Percentiles rank a stretch among this genome's conserved stretches.
Evolutionary conservation across 371 early-diverging fungal species (phyloP).

Genomic region (Batrachochytrium dendrobatidis): DNA sequence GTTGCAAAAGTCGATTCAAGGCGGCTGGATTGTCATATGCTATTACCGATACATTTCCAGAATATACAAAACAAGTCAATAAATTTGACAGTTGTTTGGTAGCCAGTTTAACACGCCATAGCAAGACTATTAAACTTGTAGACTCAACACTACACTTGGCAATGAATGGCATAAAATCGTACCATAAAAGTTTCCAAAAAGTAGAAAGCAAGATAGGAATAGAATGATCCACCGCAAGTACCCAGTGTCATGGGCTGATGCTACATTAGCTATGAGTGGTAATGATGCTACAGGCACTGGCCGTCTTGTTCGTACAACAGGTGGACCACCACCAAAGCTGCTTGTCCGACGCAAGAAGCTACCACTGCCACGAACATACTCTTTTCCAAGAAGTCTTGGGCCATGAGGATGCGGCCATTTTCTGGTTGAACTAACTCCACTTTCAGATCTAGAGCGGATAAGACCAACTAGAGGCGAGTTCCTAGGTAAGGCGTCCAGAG

Average conservation of each 20-base stretch:
- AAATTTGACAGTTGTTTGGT: background rate
- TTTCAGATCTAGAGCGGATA: no score
- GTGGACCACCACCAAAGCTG: conserved; percentile 35
- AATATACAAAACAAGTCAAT: background rate
- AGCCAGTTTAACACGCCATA: background rate
- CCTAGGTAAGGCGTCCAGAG: no score
- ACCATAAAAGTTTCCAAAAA: conserved; percentile 57
- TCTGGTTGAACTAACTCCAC: no score
- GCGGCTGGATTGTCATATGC: conserved; percentile 69
- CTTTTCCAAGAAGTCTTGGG: no score
- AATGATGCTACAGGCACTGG: no score
- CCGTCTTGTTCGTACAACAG: conserved; percentile 14
- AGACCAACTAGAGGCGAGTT: no score
- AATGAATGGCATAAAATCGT: conserved; percentile 15
- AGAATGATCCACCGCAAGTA: conserved; percentile 44
- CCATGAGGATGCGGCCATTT: no score
- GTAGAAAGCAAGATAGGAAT: conserved; percentile 43
- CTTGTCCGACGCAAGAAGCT: conserved; percentile 21
- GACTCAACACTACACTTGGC: background rate
- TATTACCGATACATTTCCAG: conserved; percentile 7
- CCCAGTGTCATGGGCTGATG: no score
- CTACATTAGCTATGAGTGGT: no score
- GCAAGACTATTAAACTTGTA: background rate
- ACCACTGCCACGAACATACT: background rate
- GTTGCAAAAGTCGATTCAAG: conserved; percentile 50